These are phyloP conservation scores for Colletotrichum australisinense DNA, from an alignment of 2,329 filamentous ascomycete genomes.

Conservation along the genomic window DNA sequence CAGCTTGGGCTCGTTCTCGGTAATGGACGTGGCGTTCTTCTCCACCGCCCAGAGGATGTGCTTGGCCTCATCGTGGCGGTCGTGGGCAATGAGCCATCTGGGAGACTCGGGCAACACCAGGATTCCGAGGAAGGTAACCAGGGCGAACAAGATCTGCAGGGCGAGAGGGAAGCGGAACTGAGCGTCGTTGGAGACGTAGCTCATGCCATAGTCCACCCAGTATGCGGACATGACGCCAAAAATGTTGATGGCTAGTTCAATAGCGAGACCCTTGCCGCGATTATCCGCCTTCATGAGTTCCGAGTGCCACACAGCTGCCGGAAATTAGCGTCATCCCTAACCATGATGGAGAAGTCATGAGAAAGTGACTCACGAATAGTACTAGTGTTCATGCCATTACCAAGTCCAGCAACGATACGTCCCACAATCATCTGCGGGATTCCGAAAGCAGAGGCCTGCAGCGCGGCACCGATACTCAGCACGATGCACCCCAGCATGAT, in stretches of 20 bases:
- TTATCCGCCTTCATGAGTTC: slow-evolving; percentile 54
- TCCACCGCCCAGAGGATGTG: slow-evolving; percentile 47
- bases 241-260: slow-evolving; percentile 52
- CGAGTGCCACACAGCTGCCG: slow-evolving; percentile 51
- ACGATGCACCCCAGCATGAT: slow-evolving; percentile 53
- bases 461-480: slow-evolving; percentile 54
- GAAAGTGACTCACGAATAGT: slow-evolving; percentile 49
- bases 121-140: slow-evolving; percentile 48
- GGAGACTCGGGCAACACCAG: slow-evolving; percentile 56
- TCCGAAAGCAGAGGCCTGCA: slow-evolving; percentile 55
- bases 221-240: slow-evolving; percentile 49
- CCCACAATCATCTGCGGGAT: slow-evolving; percentile 57
- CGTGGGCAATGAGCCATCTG: slow-evolving; percentile 59
- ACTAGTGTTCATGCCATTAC: slow-evolving; percentile 60
- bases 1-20: slow-evolving; percentile 42
- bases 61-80: slow-evolving; percentile 55
- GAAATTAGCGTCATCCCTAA: not conserved
- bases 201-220: slow-evolving; percentile 53
- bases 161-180: slow-evolving; percentile 59
- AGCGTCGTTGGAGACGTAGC: slow-evolving; percentile 46
- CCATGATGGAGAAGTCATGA: not conserved
- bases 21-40: slow-evolving; percentile 40
- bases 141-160: slow-evolving; percentile 54
- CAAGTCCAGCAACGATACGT: slow-evolving; percentile 56
- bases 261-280: slow-evolving; percentile 46